These are phyloP conservation scores for Serendipita sp. DNA, from an alignment of 768 basidiomycete genomes.

Conservation along the genomic window DNA sequence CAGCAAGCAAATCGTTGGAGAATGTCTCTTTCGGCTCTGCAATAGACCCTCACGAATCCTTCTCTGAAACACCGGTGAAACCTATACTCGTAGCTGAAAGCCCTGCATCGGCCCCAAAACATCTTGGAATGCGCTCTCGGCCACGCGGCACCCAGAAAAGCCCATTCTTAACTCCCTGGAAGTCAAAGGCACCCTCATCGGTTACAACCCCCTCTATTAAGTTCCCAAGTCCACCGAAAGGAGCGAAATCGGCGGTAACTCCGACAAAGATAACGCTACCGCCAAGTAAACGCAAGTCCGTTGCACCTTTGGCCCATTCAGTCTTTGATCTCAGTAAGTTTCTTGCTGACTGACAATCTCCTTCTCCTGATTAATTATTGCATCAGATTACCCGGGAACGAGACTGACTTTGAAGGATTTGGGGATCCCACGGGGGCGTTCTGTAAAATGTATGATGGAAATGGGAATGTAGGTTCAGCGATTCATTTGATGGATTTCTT, in stretches of 20 bases:
- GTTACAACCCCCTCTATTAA: constrained; percentile 23
- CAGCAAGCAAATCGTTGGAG: no score
- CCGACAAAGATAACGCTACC: not conserved
- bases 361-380: not conserved
- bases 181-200: constrained; percentile 13
- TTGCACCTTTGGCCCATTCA: not conserved
- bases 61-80: no score
- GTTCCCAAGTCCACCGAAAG: constrained; percentile 39
- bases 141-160: constrained; percentile 10
- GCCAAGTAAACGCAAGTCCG: not conserved
- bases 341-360: not conserved
- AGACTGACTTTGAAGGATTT: not conserved
- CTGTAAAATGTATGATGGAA: not conserved
- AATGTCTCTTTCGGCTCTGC: no score
- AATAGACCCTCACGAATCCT: no score
- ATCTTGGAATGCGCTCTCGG: constrained; percentile 19
- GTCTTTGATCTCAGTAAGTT: constrained; percentile 3
- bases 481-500: constrained; percentile 23
- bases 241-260: constrained; percentile 24
- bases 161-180: constrained; percentile 21
- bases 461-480: constrained; percentile 28
- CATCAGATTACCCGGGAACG: not conserved
- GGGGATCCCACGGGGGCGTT: not conserved
- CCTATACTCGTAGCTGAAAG: no score
- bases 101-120: constrained; percentile 14